A percentile compares a stretch with the other conserved stretches of the same genome.
Conservation (phyloP, 2,329 filamentous ascomycete species). For the Volutella citrinella region DNA sequence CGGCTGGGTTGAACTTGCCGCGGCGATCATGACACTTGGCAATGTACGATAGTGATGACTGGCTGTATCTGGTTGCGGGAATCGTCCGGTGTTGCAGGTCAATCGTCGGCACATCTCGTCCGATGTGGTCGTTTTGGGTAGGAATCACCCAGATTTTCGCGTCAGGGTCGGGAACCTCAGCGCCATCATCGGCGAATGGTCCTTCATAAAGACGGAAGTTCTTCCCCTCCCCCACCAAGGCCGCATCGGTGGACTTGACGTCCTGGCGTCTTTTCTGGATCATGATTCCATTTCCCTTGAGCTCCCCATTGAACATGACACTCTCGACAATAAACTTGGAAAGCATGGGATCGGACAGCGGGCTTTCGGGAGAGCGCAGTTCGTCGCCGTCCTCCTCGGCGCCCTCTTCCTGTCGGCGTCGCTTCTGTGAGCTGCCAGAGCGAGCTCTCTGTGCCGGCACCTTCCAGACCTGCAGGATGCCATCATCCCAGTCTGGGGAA, state of each 20-base stretch:
- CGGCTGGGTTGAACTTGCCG: conserved; percentile 72
- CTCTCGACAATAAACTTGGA: conserved; percentile 31
- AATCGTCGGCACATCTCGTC: conserved; percentile 9
- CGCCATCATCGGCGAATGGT: conserved; percentile 37
- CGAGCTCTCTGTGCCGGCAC: conserved; percentile 48
- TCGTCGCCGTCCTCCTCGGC: conserved; percentile 6
- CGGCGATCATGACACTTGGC: conserved; percentile 72
- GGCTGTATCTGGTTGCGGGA: conserved; percentile 64
- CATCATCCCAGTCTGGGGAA: conserved; percentile 70
- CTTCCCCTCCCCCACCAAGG: conserved; percentile 62
- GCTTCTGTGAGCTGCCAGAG: conserved; percentile 35
- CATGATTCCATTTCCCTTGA: conserved; percentile 21
- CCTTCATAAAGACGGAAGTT: conserved; percentile 69
- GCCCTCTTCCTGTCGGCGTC: conserved; percentile 23
- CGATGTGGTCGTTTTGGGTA: conserved; percentile 8
- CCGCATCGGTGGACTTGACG: conserved; percentile 27
- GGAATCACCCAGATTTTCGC: conserved; percentile 28
- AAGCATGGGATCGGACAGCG: conserved; percentile 28
- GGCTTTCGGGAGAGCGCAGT: conserved; percentile 13
- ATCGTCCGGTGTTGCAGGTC: conserved; percentile 39
- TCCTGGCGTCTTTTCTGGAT: conserved; percentile 23
- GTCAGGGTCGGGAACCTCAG: conserved; percentile 16
- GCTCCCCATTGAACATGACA: conserved; percentile 34
- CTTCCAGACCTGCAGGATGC: conserved; percentile 80
- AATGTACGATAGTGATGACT: conserved; percentile 79